Evolutionary conservation across 2,329 filamentous ascomycete species (phyloP).

Genomic region (Incumbomyces delicatus): DNA sequence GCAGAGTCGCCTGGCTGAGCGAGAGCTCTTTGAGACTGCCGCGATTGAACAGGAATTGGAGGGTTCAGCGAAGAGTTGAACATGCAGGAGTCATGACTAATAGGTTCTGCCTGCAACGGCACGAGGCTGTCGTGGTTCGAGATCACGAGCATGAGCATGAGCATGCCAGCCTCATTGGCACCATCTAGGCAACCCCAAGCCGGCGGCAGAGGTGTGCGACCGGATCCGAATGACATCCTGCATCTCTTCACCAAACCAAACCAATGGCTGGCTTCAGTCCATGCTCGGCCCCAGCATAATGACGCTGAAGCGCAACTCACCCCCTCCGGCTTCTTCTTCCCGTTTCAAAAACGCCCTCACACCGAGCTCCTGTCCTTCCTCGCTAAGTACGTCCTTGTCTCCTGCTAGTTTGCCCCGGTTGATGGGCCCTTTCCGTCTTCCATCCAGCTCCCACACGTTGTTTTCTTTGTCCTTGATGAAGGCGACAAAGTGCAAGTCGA

Average conservation of each 20-base stretch:
- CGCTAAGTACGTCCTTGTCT: slow-evolving; percentile 63
- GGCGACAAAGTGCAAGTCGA: slow-evolving; percentile 94
- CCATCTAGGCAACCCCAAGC: too few relatives aligned
- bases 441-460: slow-evolving; percentile 73
- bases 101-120: too few relatives aligned
- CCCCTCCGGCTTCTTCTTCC: slow-evolving; percentile 46
- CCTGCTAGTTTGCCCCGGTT: slow-evolving; percentile 51
- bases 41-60: slow-evolving; percentile 6
- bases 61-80: neutral
- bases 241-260: too few relatives aligned
- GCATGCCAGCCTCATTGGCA: too few relatives aligned
- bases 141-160: too few relatives aligned
- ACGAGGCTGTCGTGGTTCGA: too few relatives aligned
- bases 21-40: slow-evolving; percentile 3
- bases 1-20: slow-evolving; percentile 7
- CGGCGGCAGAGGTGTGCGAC: too few relatives aligned
- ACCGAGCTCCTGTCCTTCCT: slow-evolving; percentile 64
- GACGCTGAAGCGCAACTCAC: slow-evolving; percentile 51
- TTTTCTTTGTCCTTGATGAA: slow-evolving; percentile 71
- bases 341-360: slow-evolving; percentile 50
- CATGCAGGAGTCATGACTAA: too few relatives aligned
- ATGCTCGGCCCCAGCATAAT: slow-evolving; percentile 50
- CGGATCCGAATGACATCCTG: too few relatives aligned
- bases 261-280: slow-evolving; percentile 31
- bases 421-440: slow-evolving; percentile 61